Percentiles rank a stretch among this genome's conserved stretches.
Evolutionary conservation across 441 rosid species (phyloP).

Genomic region (Iberis amara): DNA sequence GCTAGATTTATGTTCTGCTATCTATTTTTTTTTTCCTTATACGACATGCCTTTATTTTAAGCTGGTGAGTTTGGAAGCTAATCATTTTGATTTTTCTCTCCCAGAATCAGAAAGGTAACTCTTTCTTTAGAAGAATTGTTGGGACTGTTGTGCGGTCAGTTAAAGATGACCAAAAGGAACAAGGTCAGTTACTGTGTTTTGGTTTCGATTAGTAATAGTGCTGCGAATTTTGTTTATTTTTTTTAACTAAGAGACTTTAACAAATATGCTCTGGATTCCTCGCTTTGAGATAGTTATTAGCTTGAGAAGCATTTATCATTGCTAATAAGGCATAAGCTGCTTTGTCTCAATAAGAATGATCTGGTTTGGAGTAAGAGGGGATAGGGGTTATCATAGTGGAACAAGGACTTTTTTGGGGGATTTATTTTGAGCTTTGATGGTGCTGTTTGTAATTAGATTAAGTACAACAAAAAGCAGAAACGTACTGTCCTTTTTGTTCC

Average conservation of each 20-base stretch:
- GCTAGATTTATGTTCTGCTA: slow-evolving; percentile 7
- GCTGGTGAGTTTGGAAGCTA: not conserved
- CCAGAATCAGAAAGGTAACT: slow-evolving; percentile 64
- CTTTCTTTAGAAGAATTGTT: slow-evolving; percentile 73
- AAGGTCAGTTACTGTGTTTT: slow-evolving; percentile 43
- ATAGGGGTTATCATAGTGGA: not conserved
- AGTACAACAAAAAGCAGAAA: not conserved
- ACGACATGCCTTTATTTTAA: not conserved
- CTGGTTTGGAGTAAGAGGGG: not conserved
- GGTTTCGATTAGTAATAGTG: not conserved
- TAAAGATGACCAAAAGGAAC: slow-evolving; percentile 89
- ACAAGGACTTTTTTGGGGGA: not conserved
- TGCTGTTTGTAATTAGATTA: not conserved
- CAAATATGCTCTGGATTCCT: not conserved
- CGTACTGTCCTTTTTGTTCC: not conserved
- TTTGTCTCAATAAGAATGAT: slow-evolving; percentile 2
- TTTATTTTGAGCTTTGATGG: not conserved
- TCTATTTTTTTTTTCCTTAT: not conserved
- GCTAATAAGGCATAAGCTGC: not conserved
- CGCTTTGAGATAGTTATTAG: not conserved
- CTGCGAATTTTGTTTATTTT: not conserved
- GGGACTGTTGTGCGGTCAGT: slow-evolving; percentile 80
- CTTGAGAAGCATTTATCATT: not conserved
- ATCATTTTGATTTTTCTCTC: slow-evolving; percentile 18
- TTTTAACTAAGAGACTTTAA: not conserved